Conservation (phyloP, 164 flowering plant species). For the Akebia trifoliata region DNA sequence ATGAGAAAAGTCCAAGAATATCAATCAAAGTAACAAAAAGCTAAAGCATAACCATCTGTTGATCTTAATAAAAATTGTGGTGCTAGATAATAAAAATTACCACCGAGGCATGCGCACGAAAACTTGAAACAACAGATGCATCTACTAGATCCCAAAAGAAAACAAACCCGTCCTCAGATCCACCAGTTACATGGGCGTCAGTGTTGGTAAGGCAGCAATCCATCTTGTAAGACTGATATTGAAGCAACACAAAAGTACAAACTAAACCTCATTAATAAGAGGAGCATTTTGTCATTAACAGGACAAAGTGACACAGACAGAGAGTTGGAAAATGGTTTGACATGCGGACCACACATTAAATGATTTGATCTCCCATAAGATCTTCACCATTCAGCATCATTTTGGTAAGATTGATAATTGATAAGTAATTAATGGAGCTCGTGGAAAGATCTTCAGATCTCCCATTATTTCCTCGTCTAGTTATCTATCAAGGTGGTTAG, state of each 20-base stretch:
- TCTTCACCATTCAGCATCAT: too few species aligned
- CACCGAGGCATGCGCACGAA: conserved; percentile 88
- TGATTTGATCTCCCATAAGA: too few species aligned
- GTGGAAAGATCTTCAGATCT: too few species aligned
- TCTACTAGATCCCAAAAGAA: conserved; percentile 98
- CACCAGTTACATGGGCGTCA: conserved; percentile 86
- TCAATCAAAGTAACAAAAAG: background rate
- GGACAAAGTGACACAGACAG: background rate
- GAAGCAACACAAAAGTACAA: conserved; percentile 5
- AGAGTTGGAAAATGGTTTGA: background rate
- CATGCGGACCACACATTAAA: too few species aligned
- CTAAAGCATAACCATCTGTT: background rate
- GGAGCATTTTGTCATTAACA: background rate
- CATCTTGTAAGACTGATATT: conserved; percentile 78
- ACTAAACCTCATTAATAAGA: background rate
- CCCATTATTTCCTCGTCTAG: too few species aligned
- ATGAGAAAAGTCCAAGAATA: background rate
- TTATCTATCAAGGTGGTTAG: too few species aligned
- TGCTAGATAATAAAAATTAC: conserved; percentile 30
- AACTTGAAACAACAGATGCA: conserved; percentile 74
- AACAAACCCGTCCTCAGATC: conserved; percentile 90
- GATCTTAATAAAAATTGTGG: background rate
- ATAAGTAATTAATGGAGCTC: too few species aligned
- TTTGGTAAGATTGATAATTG: too few species aligned
- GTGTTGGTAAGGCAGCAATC: conserved; percentile 91